phyloP scores from a whole-genome alignment of 2,329 filamentous ascomycete species.

The Ilyonectria destructans region DNA sequence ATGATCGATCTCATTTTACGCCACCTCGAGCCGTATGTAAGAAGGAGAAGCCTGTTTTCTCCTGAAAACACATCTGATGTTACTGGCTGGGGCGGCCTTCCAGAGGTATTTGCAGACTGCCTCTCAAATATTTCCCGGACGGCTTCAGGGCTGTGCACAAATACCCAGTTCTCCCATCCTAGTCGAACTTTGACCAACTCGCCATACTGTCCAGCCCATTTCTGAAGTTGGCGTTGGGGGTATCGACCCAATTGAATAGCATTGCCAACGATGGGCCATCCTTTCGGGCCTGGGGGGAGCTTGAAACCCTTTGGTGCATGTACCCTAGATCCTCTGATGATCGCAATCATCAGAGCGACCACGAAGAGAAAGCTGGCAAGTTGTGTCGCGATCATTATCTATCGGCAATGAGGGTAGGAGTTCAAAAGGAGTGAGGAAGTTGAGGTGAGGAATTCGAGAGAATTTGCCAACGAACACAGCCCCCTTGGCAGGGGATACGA shows the following conservation, averaged over 20 bases:
- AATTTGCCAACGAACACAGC: too few species aligned
- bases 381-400: too few species aligned
- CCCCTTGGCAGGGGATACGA: too few species aligned
- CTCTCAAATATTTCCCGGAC: constrained; percentile 33
- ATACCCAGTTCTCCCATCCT: constrained; percentile 32
- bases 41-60: constrained; percentile 15
- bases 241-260: constrained; percentile 13
- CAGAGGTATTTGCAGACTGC: constrained; percentile 32
- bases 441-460: too few species aligned
- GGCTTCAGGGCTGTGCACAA: constrained; percentile 26
- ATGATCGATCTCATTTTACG: constrained; percentile 26
- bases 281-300: constrained; percentile 12
- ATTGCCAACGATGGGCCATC: constrained; percentile 20
- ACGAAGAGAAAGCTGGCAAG: too few species aligned
- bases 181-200: constrained; percentile 23
- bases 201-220: constrained; percentile 32
- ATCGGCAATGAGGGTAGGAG: too few species aligned
- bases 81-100: constrained; percentile 28
- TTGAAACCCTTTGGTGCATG: too few species aligned
- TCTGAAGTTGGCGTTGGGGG: constrained; percentile 16
- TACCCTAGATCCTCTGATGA: too few species aligned
- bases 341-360: too few species aligned
- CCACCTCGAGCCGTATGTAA: constrained; percentile 31
- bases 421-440: too few species aligned
- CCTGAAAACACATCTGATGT: constrained; percentile 22